Conservation (phyloP, 805 yeast species). For the Nakazawaea wyomingensis region DNA sequence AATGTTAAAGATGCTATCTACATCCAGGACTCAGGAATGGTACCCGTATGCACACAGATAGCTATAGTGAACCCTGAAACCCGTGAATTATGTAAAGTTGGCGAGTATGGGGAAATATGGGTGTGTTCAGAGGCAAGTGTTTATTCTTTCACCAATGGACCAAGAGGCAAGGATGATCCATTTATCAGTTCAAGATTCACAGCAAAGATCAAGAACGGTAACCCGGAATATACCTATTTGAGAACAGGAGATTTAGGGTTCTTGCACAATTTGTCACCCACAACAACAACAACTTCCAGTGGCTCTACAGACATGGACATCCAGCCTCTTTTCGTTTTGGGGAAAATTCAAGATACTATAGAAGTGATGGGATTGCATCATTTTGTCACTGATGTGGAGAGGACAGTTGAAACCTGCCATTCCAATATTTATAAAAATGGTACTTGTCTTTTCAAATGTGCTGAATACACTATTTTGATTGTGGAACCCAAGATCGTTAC, state of each 20-base stretch:
- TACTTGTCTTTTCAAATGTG: slow-evolving; percentile 72
- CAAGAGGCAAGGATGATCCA: slow-evolving; percentile 31
- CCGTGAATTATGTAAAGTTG: slow-evolving; percentile 65
- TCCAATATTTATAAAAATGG: slow-evolving; percentile 33
- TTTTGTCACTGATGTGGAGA: slow-evolving; percentile 81
- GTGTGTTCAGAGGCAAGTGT: slow-evolving; percentile 85
- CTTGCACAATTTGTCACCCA: slow-evolving; percentile 59
- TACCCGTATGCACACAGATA: slow-evolving; percentile 88
- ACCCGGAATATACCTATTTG: slow-evolving; percentile 58
- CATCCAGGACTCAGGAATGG: slow-evolving; percentile 93
- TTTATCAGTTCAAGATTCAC: slow-evolving; percentile 51
- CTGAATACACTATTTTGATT: slow-evolving; percentile 71
- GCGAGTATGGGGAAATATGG: slow-evolving; percentile 98
- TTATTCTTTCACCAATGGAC: slow-evolving; percentile 49
- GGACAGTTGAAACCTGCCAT: slow-evolving; percentile 52
- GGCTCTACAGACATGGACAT: slow-evolving; percentile 32
- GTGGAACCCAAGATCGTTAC: slow-evolving; percentile 53
- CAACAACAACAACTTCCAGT: slow-evolving; percentile 32
- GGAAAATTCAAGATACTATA: slow-evolving; percentile 79
- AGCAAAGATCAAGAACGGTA: slow-evolving; percentile 62
- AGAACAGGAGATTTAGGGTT: slow-evolving; percentile 96
- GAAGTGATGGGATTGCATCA: slow-evolving; percentile 90
- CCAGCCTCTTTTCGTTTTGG: slow-evolving; percentile 81
- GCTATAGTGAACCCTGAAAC: slow-evolving; percentile 97
- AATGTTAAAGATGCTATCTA: slow-evolving; percentile 65